Percentiles rank a stretch among this genome's conserved stretches.
Conservation (phyloP, 1,284 basidiomycete genomes). For the Moniliella sp. region DNA sequence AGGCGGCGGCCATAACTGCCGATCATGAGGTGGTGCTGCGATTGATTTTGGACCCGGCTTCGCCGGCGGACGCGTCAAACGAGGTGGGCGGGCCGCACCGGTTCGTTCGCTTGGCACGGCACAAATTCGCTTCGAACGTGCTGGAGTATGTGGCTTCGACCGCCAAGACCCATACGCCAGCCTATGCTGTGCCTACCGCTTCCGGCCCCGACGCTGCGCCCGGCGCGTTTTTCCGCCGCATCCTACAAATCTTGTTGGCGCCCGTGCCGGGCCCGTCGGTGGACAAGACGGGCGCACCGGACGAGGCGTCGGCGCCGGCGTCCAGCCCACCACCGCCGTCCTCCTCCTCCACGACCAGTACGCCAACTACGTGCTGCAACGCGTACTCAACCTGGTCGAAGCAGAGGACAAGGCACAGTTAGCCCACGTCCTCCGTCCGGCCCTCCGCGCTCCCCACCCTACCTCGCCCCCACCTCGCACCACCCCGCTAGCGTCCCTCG, state of each 20-base stretch:
- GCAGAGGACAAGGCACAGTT: conserved; percentile 2
- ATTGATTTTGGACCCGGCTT: no score
- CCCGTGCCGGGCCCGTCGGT: background rate
- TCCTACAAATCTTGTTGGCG: background rate
- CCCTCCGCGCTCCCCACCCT: no score
- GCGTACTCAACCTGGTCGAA: conserved; percentile 22
- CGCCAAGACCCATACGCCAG: conserved; percentile 37
- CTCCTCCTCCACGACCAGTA: conserved; percentile 73
- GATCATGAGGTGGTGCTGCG: no score
- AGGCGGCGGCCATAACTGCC: no score
- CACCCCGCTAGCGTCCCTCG: no score
- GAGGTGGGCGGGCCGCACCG: no score
- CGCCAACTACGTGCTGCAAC: conserved; percentile 40
- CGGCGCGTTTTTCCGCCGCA: background rate
- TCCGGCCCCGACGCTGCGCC: conserved; percentile 36
- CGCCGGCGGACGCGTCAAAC: no score
- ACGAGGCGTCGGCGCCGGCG: no score
- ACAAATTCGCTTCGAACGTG: conserved; percentile 93
- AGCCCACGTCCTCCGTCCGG: background rate
- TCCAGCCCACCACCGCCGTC: conserved; percentile 6
- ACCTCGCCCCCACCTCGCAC: no score
- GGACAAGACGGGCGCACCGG: background rate
- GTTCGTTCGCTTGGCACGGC: conserved; percentile 45
- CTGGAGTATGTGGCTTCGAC: conserved; percentile 70
- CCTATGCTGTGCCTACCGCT: conserved; percentile 36